A percentile compares a stretch with the other conserved stretches of the same genome.
Evolutionary conservation across 2,329 filamentous ascomycete genomes (phyloP).

Genomic region (Fusarium agapanthi): DNA sequence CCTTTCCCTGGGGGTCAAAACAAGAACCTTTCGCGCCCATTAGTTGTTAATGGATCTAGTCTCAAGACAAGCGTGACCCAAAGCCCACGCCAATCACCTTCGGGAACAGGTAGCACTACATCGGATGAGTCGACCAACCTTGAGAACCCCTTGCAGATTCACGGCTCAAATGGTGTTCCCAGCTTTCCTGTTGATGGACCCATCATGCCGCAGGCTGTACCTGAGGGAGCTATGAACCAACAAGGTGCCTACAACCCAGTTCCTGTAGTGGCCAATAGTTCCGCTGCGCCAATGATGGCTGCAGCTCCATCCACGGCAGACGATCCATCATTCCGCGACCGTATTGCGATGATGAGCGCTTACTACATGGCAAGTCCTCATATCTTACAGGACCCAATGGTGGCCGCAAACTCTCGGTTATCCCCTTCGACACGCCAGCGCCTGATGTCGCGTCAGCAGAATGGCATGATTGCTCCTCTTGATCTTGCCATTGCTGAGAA

Average conservation of each 20-base stretch:
- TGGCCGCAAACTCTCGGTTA: constrained; percentile 43
- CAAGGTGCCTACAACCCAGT: constrained; percentile 35
- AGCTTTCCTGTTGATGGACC: constrained; percentile 25
- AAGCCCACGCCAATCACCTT: constrained; percentile 31
- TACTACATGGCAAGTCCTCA: constrained; percentile 43
- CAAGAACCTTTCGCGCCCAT: constrained; percentile 53
- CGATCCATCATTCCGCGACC: constrained; percentile 53
- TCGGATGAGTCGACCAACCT: constrained; percentile 37
- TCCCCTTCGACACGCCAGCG: constrained; percentile 50
- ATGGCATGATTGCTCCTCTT: constrained; percentile 61
- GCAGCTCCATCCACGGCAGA: constrained; percentile 41
- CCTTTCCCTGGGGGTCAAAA: constrained; percentile 50
- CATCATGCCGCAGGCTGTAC: not conserved
- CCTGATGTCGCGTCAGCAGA: constrained; percentile 54
- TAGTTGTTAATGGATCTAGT: constrained; percentile 62
- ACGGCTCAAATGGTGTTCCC: constrained; percentile 17
- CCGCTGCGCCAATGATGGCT: constrained; percentile 36
- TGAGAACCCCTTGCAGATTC: constrained; percentile 45
- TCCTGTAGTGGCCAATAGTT: constrained; percentile 51
- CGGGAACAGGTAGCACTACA: constrained; percentile 19
- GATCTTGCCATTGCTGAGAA: constrained; percentile 62
- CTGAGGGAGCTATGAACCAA: constrained; percentile 30
- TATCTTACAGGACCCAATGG: constrained; percentile 45
- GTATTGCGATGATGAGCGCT: constrained; percentile 52
- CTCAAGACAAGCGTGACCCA: constrained; percentile 47